phyloP scores from a whole-genome alignment of 805 yeast genomes.

The Candida ortonii region DNA sequence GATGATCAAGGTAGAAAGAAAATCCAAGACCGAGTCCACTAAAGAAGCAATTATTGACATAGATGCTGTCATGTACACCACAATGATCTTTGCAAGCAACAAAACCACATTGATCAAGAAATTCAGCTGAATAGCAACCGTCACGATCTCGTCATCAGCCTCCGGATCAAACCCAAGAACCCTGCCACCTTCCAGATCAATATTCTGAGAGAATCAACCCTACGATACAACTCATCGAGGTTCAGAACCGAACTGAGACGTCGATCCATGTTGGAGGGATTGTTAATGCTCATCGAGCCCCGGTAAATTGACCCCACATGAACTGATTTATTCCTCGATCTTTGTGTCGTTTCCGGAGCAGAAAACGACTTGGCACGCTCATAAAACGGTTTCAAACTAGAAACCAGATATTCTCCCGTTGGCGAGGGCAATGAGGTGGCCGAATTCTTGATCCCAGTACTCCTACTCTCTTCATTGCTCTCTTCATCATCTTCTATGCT shows the following conservation, averaged over 20 bases:
- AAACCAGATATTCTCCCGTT: conserved; percentile 8
- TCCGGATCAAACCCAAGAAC: conserved; percentile 48
- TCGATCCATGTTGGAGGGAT: conserved; percentile 21
- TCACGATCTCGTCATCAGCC: conserved; percentile 41
- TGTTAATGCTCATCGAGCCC: conserved; percentile 18
- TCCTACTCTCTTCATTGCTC: conserved; percentile 1
- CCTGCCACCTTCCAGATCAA: conserved; percentile 56
- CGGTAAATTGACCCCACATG: conserved; percentile 1
- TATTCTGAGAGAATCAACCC: conserved; percentile 38
- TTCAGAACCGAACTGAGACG: conserved; percentile 24
- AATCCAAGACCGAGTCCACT: conserved; percentile 72
- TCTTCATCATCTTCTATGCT: conserved; percentile 4
- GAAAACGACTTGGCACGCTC: conserved; percentile 13
- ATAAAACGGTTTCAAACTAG: background rate
- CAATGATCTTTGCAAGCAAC: conserved; percentile 57
- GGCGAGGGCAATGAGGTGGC: conserved; percentile 19
- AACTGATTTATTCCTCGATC: too few species aligned
- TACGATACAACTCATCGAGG: conserved; percentile 17
- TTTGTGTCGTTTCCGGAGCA: conserved; percentile 5
- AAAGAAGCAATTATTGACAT: conserved; percentile 76
- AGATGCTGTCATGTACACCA: conserved; percentile 63
- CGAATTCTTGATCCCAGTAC: conserved; percentile 6
- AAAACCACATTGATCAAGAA: conserved; percentile 58
- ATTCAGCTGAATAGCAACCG: conserved; percentile 61
- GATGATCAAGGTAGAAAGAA: conserved; percentile 71